A percentile compares a stretch with the other conserved stretches of the same genome.
Conservation (phyloP, 257 asterid genomes). For the Scutellaria galericulata region DNA sequence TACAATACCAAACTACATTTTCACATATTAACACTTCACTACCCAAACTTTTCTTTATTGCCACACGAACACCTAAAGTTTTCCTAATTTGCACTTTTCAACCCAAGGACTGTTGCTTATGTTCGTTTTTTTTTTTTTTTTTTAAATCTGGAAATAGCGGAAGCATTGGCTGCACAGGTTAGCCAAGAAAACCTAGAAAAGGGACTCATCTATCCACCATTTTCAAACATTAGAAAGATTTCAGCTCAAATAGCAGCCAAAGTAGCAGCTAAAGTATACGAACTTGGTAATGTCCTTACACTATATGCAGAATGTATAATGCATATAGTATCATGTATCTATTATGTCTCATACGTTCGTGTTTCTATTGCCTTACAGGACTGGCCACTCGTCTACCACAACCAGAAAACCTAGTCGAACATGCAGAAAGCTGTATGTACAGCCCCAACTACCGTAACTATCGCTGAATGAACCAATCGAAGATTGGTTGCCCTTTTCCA, state of each 20-base stretch:
- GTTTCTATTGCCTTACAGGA: constrained; percentile 49
- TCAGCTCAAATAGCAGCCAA: constrained; percentile 89
- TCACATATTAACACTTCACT: too few species aligned
- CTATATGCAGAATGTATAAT: background rate
- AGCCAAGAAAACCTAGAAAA: constrained; percentile 73
- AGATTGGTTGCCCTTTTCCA: constrained; percentile 30
- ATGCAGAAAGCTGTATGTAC: constrained; percentile 92
- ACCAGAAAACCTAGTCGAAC: constrained; percentile 65
- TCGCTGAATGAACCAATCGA: constrained; percentile 59
- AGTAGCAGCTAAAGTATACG: constrained; percentile 91
- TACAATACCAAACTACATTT: background rate
- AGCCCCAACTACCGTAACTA: constrained; percentile 84
- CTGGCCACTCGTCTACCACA: constrained; percentile 86
- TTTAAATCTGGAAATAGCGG: constrained; percentile 65
- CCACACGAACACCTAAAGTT: background rate
- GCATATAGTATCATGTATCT: background rate
- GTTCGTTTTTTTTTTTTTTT: background rate
- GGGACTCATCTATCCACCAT: constrained; percentile 87
- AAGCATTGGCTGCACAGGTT: constrained; percentile 83
- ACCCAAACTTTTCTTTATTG: background rate
- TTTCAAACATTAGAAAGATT: constrained; percentile 78
- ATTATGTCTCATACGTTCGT: background rate
- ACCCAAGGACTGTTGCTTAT: background rate
- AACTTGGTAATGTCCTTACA: constrained; percentile 58
- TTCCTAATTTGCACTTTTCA: background rate